A percentile compares a stretch with the other conserved stretches of the same genome.
These are phyloP conservation scores for Nakaseomyces glabratus DNA, from an alignment of 1,139 yeast genomes.

Conservation along the genomic window DNA sequence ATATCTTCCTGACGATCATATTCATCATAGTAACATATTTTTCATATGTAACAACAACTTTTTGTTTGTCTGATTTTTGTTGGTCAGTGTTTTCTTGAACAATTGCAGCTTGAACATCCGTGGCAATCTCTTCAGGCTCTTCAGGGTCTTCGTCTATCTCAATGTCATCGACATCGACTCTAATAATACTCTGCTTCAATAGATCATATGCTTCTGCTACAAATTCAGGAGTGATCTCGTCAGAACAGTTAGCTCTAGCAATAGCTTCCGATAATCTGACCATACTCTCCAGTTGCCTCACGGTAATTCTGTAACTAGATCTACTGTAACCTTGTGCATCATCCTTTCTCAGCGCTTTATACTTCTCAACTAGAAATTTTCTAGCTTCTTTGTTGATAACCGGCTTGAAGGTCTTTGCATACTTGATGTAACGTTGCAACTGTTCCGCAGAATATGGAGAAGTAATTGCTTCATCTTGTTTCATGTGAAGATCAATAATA, in stretches of 20 bases:
- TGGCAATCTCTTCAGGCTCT: constrained; percentile 21
- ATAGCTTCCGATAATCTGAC: constrained; percentile 91
- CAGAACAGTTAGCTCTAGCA: constrained; percentile 94
- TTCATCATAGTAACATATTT: constrained; percentile 81
- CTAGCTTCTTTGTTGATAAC: constrained; percentile 77
- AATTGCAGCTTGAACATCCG: constrained; percentile 10
- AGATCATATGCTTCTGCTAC: constrained; percentile 92
- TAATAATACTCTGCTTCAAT: constrained; percentile 80
- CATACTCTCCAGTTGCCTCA: constrained; percentile 92
- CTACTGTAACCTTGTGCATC: constrained; percentile 81
- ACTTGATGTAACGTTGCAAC: constrained; percentile 76
- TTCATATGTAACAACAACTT: constrained; percentile 66
- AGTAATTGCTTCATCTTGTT: constrained; percentile 78
- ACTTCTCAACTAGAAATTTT: constrained; percentile 64
- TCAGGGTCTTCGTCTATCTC: constrained; percentile 63
- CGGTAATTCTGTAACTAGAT: constrained; percentile 86
- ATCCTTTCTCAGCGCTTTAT: constrained; percentile 79
- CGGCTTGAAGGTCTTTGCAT: constrained; percentile 92
- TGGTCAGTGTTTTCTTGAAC: constrained; percentile 8
- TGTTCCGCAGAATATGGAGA: constrained; percentile 91
- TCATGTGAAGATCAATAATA: constrained; percentile 88
- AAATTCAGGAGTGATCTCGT: constrained; percentile 73
- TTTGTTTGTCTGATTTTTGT: constrained; percentile 22
- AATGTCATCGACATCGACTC: constrained; percentile 91
- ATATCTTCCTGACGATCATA: constrained; percentile 60